These are phyloP conservation scores for Westerdykella aurantiaca DNA, from an alignment of 2,329 filamentous ascomycete species.

Conservation along the genomic window DNA sequence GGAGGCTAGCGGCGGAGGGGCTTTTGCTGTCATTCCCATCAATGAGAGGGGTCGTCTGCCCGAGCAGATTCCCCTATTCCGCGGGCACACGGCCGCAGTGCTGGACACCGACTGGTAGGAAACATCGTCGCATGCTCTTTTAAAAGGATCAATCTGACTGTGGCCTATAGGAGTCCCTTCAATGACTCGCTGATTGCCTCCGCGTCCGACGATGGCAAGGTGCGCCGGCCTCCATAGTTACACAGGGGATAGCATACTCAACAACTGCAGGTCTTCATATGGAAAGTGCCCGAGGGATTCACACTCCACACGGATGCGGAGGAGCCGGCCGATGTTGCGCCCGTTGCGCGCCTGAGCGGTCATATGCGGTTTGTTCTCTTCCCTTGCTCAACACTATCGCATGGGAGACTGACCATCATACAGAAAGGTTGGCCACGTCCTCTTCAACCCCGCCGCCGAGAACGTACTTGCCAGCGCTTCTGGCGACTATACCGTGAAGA, in stretches of 20 bases:
- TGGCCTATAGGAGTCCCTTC: conserved; percentile 72
- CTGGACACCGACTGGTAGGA: conserved; percentile 90
- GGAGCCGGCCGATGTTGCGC: conserved; percentile 73
- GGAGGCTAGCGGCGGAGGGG: conserved; percentile 92
- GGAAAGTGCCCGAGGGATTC: conserved; percentile 88
- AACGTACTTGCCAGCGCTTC: conserved; percentile 93
- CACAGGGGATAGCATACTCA: conserved; percentile 8
- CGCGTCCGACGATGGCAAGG: conserved; percentile 91
- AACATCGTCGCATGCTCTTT: neutral
- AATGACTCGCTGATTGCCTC: conserved; percentile 91
- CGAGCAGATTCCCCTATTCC: conserved; percentile 88
- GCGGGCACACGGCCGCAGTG: conserved; percentile 91
- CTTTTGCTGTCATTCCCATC: conserved; percentile 91
- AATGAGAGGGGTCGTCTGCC: conserved; percentile 85
- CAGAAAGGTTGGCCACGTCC: conserved; percentile 95
- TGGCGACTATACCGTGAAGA: conserved; percentile 88
- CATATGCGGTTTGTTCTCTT: conserved; percentile 65
- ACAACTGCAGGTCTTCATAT: conserved; percentile 66
- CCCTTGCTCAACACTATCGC: neutral
- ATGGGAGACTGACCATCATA: conserved; percentile 10
- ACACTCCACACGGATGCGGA: conserved; percentile 77
- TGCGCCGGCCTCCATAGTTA: conserved; percentile 21
- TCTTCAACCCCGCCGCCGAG: conserved; percentile 95
- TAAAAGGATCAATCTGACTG: conserved; percentile 1
- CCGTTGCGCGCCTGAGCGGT: conserved; percentile 73